Conservation (phyloP, 1,284 basidiomycete genomes). For the Polyporus tsugae region DNA sequence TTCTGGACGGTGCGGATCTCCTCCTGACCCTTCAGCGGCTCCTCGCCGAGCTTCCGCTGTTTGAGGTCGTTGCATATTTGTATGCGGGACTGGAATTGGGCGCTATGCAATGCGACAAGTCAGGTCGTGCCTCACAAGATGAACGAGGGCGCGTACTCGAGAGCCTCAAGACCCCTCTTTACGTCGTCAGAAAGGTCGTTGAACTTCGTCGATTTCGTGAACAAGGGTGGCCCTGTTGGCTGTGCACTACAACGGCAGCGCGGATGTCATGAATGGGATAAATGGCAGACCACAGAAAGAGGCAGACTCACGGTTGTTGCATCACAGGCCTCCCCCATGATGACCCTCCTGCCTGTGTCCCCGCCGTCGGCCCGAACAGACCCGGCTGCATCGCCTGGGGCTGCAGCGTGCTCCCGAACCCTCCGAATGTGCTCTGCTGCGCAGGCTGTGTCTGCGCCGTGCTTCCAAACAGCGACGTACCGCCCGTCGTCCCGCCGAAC, state of each 20-base stretch:
- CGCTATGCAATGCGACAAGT: slow-evolving; percentile 46
- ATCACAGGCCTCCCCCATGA: slow-evolving; percentile 26
- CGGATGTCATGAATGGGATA: not conserved
- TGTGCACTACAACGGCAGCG: slow-evolving; percentile 31
- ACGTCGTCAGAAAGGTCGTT: slow-evolving; percentile 81
- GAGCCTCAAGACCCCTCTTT: slow-evolving; percentile 69
- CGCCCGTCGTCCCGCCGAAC: slow-evolving; percentile 21
- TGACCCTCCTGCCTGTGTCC: slow-evolving; percentile 20
- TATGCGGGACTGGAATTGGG: slow-evolving; percentile 77
- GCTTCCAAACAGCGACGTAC: slow-evolving; percentile 25
- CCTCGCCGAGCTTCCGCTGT: slow-evolving; percentile 76
- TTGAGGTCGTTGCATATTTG: slow-evolving; percentile 83
- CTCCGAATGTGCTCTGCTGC: slow-evolving; percentile 29
- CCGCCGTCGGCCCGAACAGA: slow-evolving; percentile 28
- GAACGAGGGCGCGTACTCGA: slow-evolving; percentile 61
- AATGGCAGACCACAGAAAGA: not conserved
- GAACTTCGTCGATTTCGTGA: slow-evolving; percentile 82
- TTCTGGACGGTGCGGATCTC: slow-evolving; percentile 71
- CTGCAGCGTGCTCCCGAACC: slow-evolving; percentile 25
- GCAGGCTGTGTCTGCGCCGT: slow-evolving; percentile 29
- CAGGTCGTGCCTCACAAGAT: not conserved
- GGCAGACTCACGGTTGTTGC: slow-evolving; percentile 39
- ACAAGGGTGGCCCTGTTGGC: slow-evolving; percentile 52
- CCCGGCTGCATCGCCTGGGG: slow-evolving; percentile 25
- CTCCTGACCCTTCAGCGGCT: slow-evolving; percentile 76